Conservation (phyloP, 2,329 filamentous ascomycete genomes). For the Cercospora sp. region DNA sequence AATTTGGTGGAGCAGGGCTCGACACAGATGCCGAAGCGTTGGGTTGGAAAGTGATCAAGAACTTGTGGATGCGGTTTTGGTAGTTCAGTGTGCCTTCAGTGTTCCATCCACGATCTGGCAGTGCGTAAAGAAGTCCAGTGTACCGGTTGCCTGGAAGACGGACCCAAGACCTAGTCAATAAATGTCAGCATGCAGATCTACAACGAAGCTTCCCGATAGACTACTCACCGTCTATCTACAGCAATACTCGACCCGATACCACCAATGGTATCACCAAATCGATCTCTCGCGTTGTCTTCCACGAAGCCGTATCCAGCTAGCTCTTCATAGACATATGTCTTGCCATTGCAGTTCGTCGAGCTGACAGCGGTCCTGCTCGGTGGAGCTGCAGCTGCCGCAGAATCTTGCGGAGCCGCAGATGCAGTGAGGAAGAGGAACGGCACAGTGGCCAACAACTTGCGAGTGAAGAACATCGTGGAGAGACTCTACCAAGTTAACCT, state of each 20-base stretch:
- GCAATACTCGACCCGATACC: slow-evolving; percentile 66
- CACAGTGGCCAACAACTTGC: neutral
- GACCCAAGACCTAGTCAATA: neutral
- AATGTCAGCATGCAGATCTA: neutral
- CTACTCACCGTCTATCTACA: slow-evolving; percentile 50
- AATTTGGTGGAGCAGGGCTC: slow-evolving; percentile 59
- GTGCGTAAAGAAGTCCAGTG: slow-evolving; percentile 60
- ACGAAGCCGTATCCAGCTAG: slow-evolving; percentile 68
- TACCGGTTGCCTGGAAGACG: slow-evolving; percentile 49
- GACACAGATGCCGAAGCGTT: slow-evolving; percentile 52
- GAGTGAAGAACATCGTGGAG: neutral
- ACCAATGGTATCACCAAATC: slow-evolving; percentile 68
- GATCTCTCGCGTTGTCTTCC: slow-evolving; percentile 59
- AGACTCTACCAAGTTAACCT: neutral
- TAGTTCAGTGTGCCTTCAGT: slow-evolving; percentile 69
- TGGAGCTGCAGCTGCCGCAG: neutral
- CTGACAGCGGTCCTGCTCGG: slow-evolving; percentile 38
- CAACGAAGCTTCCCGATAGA: neutral
- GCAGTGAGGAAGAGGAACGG: neutral
- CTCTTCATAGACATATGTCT: slow-evolving; percentile 64
- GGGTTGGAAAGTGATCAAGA: slow-evolving; percentile 60
- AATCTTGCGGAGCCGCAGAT: neutral
- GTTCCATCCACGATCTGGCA: slow-evolving; percentile 67
- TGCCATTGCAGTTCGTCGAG: slow-evolving; percentile 59
- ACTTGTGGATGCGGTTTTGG: slow-evolving; percentile 68